phyloP scores from a whole-genome alignment of 2,329 filamentous ascomycete genomes.

The Botryotinia narcissicola region DNA sequence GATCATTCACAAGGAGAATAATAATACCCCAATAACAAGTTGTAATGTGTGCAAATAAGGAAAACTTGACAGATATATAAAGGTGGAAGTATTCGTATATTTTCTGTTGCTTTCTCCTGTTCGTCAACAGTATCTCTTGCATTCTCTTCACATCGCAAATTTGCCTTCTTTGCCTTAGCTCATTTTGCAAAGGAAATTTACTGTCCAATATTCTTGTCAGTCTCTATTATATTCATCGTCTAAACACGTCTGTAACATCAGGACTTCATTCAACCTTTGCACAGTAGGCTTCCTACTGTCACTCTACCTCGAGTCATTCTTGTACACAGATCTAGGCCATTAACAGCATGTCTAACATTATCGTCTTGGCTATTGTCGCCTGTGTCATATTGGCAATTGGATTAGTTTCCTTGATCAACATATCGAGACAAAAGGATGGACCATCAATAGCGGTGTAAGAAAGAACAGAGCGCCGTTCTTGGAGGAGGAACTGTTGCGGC shows the following conservation, averaged over 20 bases:
- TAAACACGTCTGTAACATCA: not conserved
- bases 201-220: not conserved
- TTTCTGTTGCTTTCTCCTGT: not conserved
- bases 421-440: not conserved
- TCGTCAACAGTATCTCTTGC: not conserved
- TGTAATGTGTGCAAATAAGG: not conserved
- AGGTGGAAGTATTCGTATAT: not conserved
- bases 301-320: not conserved
- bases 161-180: not conserved
- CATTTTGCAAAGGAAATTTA: not conserved
- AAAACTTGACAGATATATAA: not conserved
- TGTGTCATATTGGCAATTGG: not conserved
- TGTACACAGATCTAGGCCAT: not conserved
- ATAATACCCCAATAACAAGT: not conserved
- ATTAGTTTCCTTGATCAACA: not conserved
- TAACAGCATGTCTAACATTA: not conserved
- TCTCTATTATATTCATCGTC: not conserved
- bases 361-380: not conserved
- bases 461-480: not conserved
- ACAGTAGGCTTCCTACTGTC: not conserved
- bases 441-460: not conserved
- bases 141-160: not conserved
- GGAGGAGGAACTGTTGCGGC: not conserved
- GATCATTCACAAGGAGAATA: not conserved
- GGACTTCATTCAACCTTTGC: not conserved